Evolutionary conservation across 2,329 filamentous ascomycete genomes (phyloP), one percentile per base, ranked within the genome.

Genomic region (Aspergillus fructus): DNA sequence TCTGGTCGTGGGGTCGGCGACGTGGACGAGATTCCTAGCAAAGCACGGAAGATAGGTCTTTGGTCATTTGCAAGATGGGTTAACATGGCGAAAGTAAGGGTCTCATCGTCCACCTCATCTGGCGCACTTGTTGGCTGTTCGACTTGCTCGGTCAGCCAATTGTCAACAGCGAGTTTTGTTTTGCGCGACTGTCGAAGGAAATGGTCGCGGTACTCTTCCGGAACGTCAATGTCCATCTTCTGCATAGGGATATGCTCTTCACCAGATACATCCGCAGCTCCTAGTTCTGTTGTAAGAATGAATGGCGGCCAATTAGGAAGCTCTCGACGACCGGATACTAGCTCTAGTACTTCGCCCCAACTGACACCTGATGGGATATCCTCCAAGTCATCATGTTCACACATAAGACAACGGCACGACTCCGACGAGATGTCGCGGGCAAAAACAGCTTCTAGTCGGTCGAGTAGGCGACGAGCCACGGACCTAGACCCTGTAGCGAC

Each of bases 401-500:
- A 97, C 81, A 97, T 90, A 55, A 94, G 80, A 72, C 93, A 97
- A 43, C 81, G 79, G 71, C 93, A 97, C n/a, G 88, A 86, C 67
- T 96, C 87, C 0, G 87, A 87, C 0, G 93, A 93, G 37, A 99
- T 87, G 68, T 97, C 93, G 59, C 94, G 84, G 2, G 92, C 93
- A 74, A 99, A 97, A 8, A 99, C 92, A 56, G 93, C 91, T 71
- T 97, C 93, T 4, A 99, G 81, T 39, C 94, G 86, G 74, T 99
- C 93, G 5, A 97, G 83, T 23, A 97, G 78, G 51, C 93, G 85
- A 5, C 94, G 87, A 3, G 94, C 94, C n/a, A 97, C 90, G 0
- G 93, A 97, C 53, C 91, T 87, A 73, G 97, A 96, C 5, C 94
- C 94, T 0, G 93, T 97, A 15, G 94, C 94, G 2, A 97, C 94